Base-by-base conservation (phyloP, 2,329 filamentous ascomycete species). In the Colletotrichum sp. region DNA sequence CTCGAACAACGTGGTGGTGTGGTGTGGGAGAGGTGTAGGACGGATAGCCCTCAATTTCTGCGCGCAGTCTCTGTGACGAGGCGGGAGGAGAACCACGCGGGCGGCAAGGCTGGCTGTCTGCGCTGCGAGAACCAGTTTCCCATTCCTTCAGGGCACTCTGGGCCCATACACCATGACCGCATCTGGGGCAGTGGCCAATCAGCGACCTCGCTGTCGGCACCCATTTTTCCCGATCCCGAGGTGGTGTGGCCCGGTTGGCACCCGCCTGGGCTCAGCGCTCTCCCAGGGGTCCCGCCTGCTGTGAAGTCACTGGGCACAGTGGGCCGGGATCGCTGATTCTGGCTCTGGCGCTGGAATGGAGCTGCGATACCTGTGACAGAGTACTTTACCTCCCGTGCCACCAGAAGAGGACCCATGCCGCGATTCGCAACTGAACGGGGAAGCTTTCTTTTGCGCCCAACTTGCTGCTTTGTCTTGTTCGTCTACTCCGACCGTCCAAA, bases 31-130 rank as follows among this genome's bases (percentile, higher is more conserved):
- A 68, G 66, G 66, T 70, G 66, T 44, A 76, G 69, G 39, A 68
- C 11, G 57, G 39, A 44, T 49, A 77, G 70, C 74, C 69, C 70
- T 77, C 76, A 77, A 77, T 77, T 77, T 77, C 76, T 77, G 76
- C 76, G 74, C 76, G 66, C 57, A 74, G 66, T 65, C 69, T 63
- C 61, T 77, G 69, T 72, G 77, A 77, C 72, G 72, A 77, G 77
- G 72, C 69, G 72, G 77, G 76, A 77, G 69, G 75, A 77, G 74
- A 74, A 70, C 25, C 69, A 75, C 69, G 70, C 76, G 61, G 70
- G 74, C 76, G 66, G 74, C 74, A 69, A 77, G 76, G 76, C 76
- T 77, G 76, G 64, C 66, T 66, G 27, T 72, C 36, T 61, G 32
- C 49, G 36, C 65, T 66, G 66, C 55, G 22, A 72, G 57, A 32